Base-by-base conservation (phyloP, 2,329 filamentous ascomycete species). In the Capronia epimyces region DNA sequence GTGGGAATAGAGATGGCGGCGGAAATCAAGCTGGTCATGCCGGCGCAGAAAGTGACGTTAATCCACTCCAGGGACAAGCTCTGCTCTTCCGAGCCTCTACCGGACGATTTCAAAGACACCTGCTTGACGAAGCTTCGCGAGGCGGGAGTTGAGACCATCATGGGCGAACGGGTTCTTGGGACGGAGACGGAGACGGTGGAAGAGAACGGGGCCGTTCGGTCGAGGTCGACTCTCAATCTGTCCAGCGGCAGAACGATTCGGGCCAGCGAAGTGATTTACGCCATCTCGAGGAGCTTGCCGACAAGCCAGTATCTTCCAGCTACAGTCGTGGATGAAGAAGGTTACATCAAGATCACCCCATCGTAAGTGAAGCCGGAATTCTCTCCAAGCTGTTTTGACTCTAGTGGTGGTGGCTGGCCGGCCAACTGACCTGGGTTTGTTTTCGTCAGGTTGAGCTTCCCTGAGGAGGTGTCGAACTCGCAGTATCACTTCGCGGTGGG, bases 1-100 rank as follows among this genome's bases (percentile, higher is more conserved):
- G 87, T 90, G 1, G 87, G 87, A 7, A 82, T 90, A 48, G 87
- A 91, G 65, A 89, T 91, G 76, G 86, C 87, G 0, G 81, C 84
- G 1, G 87, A 93, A 69, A 72, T 90, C 47, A 90, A 89, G 67
- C 66, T 79, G 40, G 71, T 82, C 20, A 76, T 83, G 54, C 86
- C 87, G 0, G 62, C 77, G 9, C 71, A 81, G 47, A 77, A 77
- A 34, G 82, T 91, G n/a, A 86, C 81, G 1, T 76, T 93, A 1
- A 79, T 88, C 3, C 87, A 91, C 65, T 89, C 86, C 3, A 75
- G 85, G 16, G 72, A 77, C 21, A 79, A 79, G 61, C 77, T 91
- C 1, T 74, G 91, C 6, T 89, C 85, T 0, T 80, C 84, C 0
- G 87, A 93, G 68, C 80, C 79, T 2, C 74, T 93, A 1, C 82